Percentiles rank a stretch among this genome's conserved stretches.
Evolutionary conservation across 208 protist species (phyloP).

Genomic region (Leishmania major): DNA sequence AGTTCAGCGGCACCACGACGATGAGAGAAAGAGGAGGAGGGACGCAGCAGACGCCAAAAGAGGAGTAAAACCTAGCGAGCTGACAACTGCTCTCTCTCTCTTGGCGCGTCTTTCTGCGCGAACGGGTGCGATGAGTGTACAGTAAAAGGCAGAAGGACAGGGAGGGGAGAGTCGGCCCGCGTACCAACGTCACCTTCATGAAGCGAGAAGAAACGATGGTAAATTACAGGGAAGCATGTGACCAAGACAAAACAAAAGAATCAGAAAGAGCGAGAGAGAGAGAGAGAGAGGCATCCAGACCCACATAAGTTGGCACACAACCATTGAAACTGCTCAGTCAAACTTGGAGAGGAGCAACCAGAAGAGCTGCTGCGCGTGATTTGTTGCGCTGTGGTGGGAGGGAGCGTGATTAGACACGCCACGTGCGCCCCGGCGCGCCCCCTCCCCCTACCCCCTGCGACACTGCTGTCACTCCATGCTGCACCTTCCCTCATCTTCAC

Average conservation of each 20-base stretch:
- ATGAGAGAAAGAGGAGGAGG: background rate
- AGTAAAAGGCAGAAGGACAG: background rate
- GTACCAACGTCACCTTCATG: background rate
- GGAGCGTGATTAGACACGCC: background rate
- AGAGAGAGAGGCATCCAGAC: background rate
- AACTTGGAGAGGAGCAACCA: background rate
- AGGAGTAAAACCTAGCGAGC: background rate
- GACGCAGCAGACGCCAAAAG: background rate
- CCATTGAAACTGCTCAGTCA: background rate
- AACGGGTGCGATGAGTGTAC: background rate
- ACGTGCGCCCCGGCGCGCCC: background rate
- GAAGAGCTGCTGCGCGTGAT: background rate
- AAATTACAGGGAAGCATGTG: slow-evolving; percentile 7
- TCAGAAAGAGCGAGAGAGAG: background rate
- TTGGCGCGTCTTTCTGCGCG: background rate
- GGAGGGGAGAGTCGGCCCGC: background rate
- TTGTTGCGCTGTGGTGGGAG: background rate
- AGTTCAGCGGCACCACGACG: background rate
- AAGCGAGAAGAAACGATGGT: background rate
- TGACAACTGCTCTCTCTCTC: background rate
- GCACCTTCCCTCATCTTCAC: background rate
- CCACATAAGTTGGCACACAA: background rate
- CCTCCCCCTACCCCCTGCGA: background rate
- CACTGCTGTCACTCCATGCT: background rate
- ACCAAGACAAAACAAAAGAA: background rate